Evolutionary conservation across 2,329 filamentous ascomycete genomes (phyloP).

Genomic region (Ascocoryne sarcoides): DNA sequence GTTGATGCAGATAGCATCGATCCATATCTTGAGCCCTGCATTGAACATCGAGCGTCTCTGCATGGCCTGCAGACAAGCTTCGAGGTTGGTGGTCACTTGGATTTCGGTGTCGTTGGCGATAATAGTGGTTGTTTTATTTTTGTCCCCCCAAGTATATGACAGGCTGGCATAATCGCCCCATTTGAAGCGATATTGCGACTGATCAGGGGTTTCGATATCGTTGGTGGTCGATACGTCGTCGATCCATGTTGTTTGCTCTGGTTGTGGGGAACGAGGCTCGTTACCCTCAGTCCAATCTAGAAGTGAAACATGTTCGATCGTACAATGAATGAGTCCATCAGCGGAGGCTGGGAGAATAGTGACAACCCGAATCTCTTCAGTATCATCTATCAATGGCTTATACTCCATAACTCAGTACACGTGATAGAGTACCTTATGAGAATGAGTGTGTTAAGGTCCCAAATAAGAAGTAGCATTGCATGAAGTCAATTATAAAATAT

Average conservation of each 20-base stretch:
- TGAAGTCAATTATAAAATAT: too few species aligned
- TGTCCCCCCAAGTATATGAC: slow-evolving; percentile 31
- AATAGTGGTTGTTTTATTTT: slow-evolving; percentile 1
- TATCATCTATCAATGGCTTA: slow-evolving; percentile 23
- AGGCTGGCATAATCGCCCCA: slow-evolving; percentile 26
- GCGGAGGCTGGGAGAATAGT: neutral
- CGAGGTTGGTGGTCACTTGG: slow-evolving; percentile 5
- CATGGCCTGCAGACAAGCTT: slow-evolving; percentile 3
- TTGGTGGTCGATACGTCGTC: neutral
- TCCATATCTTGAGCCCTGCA: slow-evolving; percentile 5
- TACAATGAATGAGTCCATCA: slow-evolving; percentile 1
- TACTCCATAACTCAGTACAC: too few species aligned
- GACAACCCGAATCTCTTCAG: slow-evolving; percentile 8
- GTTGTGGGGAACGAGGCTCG: neutral
- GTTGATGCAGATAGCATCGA: too few species aligned
- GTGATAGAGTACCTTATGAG: too few species aligned
- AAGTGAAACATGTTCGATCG: slow-evolving; percentile 5
- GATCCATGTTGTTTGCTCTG: neutral
- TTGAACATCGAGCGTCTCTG: neutral
- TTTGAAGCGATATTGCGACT: neutral
- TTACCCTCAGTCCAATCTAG: too few species aligned
- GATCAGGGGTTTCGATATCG: slow-evolving; percentile 1
- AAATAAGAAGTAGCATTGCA: too few species aligned
- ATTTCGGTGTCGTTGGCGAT: slow-evolving; percentile 3
- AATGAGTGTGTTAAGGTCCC: too few species aligned